Evolutionary conservation across 768 basidiomycete genomes (phyloP).

Genomic region (Serpula lacrymans): DNA sequence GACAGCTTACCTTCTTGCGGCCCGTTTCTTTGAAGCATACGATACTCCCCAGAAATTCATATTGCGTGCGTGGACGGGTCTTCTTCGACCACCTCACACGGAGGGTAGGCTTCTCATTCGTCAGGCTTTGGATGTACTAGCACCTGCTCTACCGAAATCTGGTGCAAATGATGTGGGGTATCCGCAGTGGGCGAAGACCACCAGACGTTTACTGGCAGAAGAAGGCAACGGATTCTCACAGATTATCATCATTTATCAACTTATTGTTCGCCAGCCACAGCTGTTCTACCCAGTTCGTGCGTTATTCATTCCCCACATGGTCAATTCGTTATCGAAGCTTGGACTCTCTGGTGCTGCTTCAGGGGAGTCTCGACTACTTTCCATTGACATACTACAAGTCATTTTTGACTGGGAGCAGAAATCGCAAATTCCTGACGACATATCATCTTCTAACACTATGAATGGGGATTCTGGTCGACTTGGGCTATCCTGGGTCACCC

Average conservation of each 20-base stretch:
- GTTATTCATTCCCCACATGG: slow-evolving; percentile 90
- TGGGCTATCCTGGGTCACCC: slow-evolving; percentile 59
- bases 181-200: slow-evolving; percentile 83
- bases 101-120: slow-evolving; percentile 76
- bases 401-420: slow-evolving; percentile 92
- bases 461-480: slow-evolving; percentile 22
- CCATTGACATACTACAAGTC: slow-evolving; percentile 87
- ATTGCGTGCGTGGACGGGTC: slow-evolving; percentile 83
- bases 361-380: slow-evolving; percentile 77
- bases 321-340: slow-evolving; percentile 83
- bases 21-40: slow-evolving; percentile 88
- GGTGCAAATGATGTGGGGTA: slow-evolving; percentile 55
- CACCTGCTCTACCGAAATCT: slow-evolving; percentile 71
- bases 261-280: slow-evolving; percentile 87
- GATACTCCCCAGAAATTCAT: slow-evolving; percentile 91
- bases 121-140: slow-evolving; percentile 84
- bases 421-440: slow-evolving; percentile 31
- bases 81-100: slow-evolving; percentile 77
- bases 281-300: slow-evolving; percentile 92
- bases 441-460: slow-evolving; percentile 5
- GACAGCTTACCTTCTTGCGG: slow-evolving; percentile 84
- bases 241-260: slow-evolving; percentile 80
- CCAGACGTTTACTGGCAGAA: slow-evolving; percentile 82
- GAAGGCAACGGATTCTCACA: slow-evolving; percentile 73
- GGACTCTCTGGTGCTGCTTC: slow-evolving; percentile 74